These are phyloP conservation scores for Leccinum pellstonianum DNA, from an alignment of 768 basidiomycete genomes.

Conservation along the genomic window DNA sequence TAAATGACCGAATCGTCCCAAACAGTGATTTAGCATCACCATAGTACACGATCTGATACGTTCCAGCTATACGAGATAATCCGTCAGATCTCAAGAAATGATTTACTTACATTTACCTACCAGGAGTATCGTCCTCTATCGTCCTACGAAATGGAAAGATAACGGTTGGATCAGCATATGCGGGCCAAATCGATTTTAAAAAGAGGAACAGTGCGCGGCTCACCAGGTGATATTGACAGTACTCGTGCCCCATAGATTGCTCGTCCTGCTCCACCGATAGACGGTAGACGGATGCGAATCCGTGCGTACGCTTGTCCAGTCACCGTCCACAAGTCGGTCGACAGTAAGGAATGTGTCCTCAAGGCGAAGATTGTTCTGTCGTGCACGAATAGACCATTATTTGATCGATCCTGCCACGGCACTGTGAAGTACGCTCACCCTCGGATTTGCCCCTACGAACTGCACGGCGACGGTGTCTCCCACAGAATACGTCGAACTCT, in stretches of 20 bases:
- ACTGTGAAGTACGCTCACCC: conserved; percentile 43
- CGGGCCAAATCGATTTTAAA: conserved; percentile 7
- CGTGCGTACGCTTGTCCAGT: no score
- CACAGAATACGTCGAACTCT: conserved; percentile 45
- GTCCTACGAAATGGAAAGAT: conserved; percentile 39
- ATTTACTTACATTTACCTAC: conserved; percentile 4
- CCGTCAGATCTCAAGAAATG: background rate
- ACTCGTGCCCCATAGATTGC: conserved; percentile 40
- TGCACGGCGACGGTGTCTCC: conserved; percentile 59
- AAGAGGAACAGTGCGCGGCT: conserved; percentile 3
- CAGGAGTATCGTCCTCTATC: conserved; percentile 55
- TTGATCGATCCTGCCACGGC: background rate
- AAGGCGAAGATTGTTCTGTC: conserved; percentile 72
- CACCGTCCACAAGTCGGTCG: conserved; percentile 43
- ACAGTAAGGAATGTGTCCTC: conserved; percentile 73
- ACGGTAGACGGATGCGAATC: no score
- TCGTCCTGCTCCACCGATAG: no score
- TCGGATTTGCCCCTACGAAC: conserved; percentile 77
- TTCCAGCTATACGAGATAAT: conserved; percentile 47
- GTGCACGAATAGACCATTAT: no score
- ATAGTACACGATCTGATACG: conserved; percentile 68
- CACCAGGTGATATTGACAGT: conserved; percentile 68
- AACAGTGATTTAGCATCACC: conserved; percentile 74
- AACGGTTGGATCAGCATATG: background rate
- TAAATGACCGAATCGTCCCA: conserved; percentile 63